Base-by-base conservation (phyloP, 257 asterid species). In the Lycium barbarum region DNA sequence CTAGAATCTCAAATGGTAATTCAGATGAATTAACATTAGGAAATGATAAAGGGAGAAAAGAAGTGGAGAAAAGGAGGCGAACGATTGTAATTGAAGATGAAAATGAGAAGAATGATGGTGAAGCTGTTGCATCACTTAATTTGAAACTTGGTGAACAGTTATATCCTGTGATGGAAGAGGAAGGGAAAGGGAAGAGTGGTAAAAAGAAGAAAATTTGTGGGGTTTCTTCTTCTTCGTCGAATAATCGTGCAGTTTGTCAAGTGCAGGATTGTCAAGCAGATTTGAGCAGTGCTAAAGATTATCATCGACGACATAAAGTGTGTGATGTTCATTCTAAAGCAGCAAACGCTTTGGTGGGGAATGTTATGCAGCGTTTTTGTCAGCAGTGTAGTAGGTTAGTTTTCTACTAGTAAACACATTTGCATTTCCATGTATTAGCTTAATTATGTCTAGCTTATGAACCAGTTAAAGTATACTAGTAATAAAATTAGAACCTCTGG, bases 301-400 rank as follows among this genome's bases (percentile, higher is more conserved):
- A 96, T 86, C 99, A 96, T 87, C 86, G 98, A 17, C 92, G 98
- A 43, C 99, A 96, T 84, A 96, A 96, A 91, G 99, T 96, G 53
- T 96, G 99, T 84, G 98, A 93, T 88, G 88, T 90, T 70, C 99
- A 96, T 84, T 93, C 97, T 86, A 96, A 96, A 84, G 96, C 97
- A 9, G 68, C 85, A 18, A 90, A 90, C 65, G 95, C 97, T 20
- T 85, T 91, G 83, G 97, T 96, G 22, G 93, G 94, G 79, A 91
- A 91, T 80, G 95, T 90, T 88, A 89, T 83, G 91, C 91, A 91
- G 68, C 82, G 92, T 82, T 92, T 89, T 85, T 88, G 92, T 88
- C 91, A 86, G 93, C 91, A 89, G 85, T 93, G 92, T 61, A 93
- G 93, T 88, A 92, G 93, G 89, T 91, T 58, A 35, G 90, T 45